These are phyloP conservation scores for Phoma sp. DNA, from an alignment of 2,329 filamentous ascomycete species.

Conservation along the genomic window DNA sequence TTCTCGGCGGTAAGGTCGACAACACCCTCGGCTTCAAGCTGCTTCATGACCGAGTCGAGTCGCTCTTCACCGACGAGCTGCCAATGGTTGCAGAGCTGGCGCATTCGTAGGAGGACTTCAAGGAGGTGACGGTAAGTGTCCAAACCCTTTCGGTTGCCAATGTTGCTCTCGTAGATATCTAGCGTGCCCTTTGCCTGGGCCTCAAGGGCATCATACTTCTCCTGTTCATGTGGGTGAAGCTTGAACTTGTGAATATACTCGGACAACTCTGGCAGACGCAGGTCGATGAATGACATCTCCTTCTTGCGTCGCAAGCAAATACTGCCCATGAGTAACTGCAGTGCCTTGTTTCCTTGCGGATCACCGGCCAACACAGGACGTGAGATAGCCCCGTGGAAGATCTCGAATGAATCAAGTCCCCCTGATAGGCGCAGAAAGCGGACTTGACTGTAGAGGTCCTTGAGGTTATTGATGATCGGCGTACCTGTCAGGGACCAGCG, in stretches of 20 bases:
- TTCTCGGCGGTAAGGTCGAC: conserved; percentile 77
- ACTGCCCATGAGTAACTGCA: conserved; percentile 80
- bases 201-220: conserved; percentile 75
- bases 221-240: conserved; percentile 74
- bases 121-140: conserved; percentile 73
- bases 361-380: conserved; percentile 69
- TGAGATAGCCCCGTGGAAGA: conserved; percentile 76
- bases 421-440: conserved; percentile 79
- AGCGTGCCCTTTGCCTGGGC: conserved; percentile 77
- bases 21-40: conserved; percentile 71
- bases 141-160: conserved; percentile 51
- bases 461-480: conserved; percentile 82
- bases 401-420: conserved; percentile 72
- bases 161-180: conserved; percentile 61
- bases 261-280: conserved; percentile 77
- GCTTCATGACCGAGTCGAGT: conserved; percentile 72
- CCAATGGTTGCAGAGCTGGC: conserved; percentile 91
- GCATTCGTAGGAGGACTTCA: conserved; percentile 80
- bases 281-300: conserved; percentile 85
- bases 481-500: conserved; percentile 70
- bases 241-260: conserved; percentile 79
- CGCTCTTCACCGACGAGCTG: conserved; percentile 74
- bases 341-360: conserved; percentile 64
- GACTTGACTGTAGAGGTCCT: conserved; percentile 80
- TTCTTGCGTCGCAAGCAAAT: conserved; percentile 84